Evolutionary conservation across 2,329 filamentous ascomycete genomes (phyloP).

Genomic region (Nigrograna mackinnonii): DNA sequence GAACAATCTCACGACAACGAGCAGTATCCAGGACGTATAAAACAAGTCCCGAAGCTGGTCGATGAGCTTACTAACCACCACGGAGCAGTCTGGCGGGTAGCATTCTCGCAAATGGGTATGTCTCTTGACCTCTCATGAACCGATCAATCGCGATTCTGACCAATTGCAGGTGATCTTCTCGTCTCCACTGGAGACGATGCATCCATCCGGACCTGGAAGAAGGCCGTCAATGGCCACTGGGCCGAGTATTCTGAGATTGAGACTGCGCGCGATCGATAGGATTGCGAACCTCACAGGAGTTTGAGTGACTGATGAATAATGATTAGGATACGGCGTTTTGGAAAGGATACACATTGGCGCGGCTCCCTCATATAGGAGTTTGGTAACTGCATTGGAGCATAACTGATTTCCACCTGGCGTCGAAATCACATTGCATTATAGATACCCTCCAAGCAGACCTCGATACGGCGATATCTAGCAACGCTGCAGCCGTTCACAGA

Average conservation of each 20-base stretch:
- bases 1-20: slow-evolving; percentile 58
- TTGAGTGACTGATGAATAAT: background rate
- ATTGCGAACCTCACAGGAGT: too few species aligned
- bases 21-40: slow-evolving; percentile 67
- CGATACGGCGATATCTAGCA: slow-evolving; percentile 8
- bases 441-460: slow-evolving; percentile 26
- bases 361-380: slow-evolving; percentile 2
- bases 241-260: slow-evolving; percentile 54
- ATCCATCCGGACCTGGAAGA: slow-evolving; percentile 55
- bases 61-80: slow-evolving; percentile 69
- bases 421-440: slow-evolving; percentile 19
- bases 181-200: slow-evolving; percentile 79
- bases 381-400: slow-evolving; percentile 8
- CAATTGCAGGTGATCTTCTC: slow-evolving; percentile 69
- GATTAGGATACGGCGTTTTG: slow-evolving; percentile 15
- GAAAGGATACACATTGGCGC: slow-evolving; percentile 8
- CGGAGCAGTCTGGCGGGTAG: slow-evolving; percentile 75
- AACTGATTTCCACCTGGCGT: slow-evolving; percentile 15
- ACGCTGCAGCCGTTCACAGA: too few species aligned
- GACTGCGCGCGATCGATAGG: slow-evolving; percentile 33
- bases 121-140: slow-evolving; percentile 4
- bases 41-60: slow-evolving; percentile 65
- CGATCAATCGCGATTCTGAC: slow-evolving; percentile 39
- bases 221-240: slow-evolving; percentile 52
- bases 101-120: slow-evolving; percentile 60